These are phyloP conservation scores for Solanum tarapatanum DNA, from an alignment of 257 asterid genomes.

Conservation along the genomic window DNA sequence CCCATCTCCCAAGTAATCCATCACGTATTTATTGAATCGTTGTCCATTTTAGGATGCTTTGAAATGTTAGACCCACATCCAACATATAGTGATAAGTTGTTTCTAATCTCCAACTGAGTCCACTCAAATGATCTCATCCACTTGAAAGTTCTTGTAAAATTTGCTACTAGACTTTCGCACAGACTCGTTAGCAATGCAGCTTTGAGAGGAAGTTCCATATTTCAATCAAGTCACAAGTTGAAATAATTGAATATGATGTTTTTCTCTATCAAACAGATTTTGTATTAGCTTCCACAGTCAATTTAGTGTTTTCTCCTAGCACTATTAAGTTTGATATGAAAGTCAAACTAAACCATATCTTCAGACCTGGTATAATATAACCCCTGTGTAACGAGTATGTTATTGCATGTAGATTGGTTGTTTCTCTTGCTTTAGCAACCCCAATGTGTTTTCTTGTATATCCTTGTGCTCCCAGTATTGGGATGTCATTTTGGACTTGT, in stretches of 20 bases:
- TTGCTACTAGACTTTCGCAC: background rate
- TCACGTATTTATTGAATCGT: background rate
- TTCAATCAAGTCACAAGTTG: background rate
- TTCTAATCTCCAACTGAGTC: background rate
- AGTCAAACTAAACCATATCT: background rate
- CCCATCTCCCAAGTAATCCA: background rate
- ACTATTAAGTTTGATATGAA: background rate
- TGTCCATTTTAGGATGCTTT: background rate
- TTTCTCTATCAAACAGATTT: background rate
- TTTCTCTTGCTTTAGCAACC: background rate
- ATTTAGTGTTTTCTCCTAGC: background rate
- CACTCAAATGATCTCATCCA: background rate
- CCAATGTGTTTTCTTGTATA: background rate
- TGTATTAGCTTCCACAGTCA: background rate
- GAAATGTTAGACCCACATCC: background rate
- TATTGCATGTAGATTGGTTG: background rate
- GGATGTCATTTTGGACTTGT: background rate
- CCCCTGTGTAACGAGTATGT: background rate
- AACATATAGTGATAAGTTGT: background rate
- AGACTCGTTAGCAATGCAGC: background rate
- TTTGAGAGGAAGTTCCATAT: background rate
- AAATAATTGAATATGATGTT: background rate
- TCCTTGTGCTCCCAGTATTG: background rate
- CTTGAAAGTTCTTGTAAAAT: background rate
- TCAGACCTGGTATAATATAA: background rate